Evolutionary conservation across 768 basidiomycete species (phyloP).

Genomic region (Boletus pseudo-olivaceus): DNA sequence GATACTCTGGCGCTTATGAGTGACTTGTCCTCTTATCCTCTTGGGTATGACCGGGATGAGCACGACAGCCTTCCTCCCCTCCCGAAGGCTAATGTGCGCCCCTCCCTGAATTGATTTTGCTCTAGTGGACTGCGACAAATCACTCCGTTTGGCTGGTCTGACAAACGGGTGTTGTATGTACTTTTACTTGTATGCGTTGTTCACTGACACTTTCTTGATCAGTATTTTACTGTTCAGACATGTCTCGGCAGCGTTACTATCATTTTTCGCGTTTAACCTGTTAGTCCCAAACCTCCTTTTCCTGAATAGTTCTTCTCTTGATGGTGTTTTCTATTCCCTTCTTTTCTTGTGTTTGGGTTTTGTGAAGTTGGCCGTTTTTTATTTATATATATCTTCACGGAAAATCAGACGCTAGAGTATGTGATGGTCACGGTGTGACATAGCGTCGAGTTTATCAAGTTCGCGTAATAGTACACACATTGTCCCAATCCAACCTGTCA

Average conservation of each 20-base stretch:
- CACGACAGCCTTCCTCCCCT: slow-evolving; percentile 22
- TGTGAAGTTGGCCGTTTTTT: slow-evolving; percentile 10
- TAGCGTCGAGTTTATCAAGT: slow-evolving; percentile 16
- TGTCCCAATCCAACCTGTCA: slow-evolving; percentile 6
- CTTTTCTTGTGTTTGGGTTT: slow-evolving; percentile 13
- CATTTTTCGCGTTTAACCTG: slow-evolving; percentile 1
- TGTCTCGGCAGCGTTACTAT: slow-evolving; percentile 2
- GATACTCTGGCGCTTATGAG: slow-evolving; percentile 82
- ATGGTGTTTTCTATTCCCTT: slow-evolving; percentile 4
- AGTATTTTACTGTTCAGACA: slow-evolving; percentile 5
- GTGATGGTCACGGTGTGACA: slow-evolving; percentile 24
- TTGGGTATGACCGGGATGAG: slow-evolving; percentile 58
- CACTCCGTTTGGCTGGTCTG: slow-evolving; percentile 28
- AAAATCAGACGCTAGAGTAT: background rate
- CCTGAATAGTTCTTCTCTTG: slow-evolving; percentile 1
- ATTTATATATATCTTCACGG: slow-evolving; percentile 10
- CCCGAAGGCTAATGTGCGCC: slow-evolving; percentile 25
- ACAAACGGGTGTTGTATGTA: slow-evolving; percentile 27
- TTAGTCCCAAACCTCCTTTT: slow-evolving; percentile 2
- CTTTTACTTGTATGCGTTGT: slow-evolving; percentile 24
- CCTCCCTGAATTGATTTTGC: background rate
- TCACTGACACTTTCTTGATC: slow-evolving; percentile 15
- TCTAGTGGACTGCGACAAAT: slow-evolving; percentile 8
- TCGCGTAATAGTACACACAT: slow-evolving; percentile 19
- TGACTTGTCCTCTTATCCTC: slow-evolving; percentile 80